These are phyloP conservation scores for Exophiala xenobiotica DNA, from an alignment of 2,329 filamentous ascomycete genomes.

Conservation along the genomic window DNA sequence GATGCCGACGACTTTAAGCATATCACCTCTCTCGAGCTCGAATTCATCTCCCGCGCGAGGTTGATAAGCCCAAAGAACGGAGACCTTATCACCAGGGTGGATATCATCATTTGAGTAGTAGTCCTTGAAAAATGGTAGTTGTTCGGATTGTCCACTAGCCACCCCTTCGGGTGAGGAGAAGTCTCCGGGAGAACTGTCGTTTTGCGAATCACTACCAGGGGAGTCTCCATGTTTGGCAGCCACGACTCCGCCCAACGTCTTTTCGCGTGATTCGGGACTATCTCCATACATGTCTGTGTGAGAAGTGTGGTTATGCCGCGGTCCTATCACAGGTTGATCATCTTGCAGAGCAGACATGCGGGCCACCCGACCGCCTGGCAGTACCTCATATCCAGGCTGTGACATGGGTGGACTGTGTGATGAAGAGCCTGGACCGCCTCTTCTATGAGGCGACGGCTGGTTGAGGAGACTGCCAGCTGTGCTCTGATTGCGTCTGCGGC, in stretches of 20 bases:
- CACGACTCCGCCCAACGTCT: slow-evolving; percentile 49
- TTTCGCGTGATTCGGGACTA: slow-evolving; percentile 67
- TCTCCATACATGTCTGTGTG: slow-evolving; percentile 68
- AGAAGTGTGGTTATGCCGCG: slow-evolving; percentile 50
- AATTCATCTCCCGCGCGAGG: slow-evolving; percentile 93
- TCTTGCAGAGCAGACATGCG: slow-evolving; percentile 90
- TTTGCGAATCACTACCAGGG: slow-evolving; percentile 76
- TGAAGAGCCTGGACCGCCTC: slow-evolving; percentile 43
- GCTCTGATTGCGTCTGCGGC: slow-evolving; percentile 58
- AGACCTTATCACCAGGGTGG: slow-evolving; percentile 82
- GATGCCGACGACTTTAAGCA: slow-evolving; percentile 96
- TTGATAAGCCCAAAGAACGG: slow-evolving; percentile 94
- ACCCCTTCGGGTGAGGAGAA: slow-evolving; percentile 83
- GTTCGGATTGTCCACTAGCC: slow-evolving; percentile 88
- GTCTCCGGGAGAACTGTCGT: slow-evolving; percentile 74
- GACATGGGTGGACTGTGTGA: slow-evolving; percentile 39
- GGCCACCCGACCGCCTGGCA: slow-evolving; percentile 85
- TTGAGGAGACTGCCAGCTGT: slow-evolving; percentile 79
- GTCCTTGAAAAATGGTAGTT: slow-evolving; percentile 94
- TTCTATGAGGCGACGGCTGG: slow-evolving; percentile 71
- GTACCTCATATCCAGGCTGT: slow-evolving; percentile 64
- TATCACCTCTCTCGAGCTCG: slow-evolving; percentile 87
- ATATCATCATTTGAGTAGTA: slow-evolving; percentile 98
- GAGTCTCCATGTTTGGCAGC: slow-evolving; percentile 72
- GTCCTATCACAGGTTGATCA: slow-evolving; percentile 41